Base-by-base conservation (phyloP, 1,284 basidiomycete genomes). In the Volvariella volvacea region DNA sequence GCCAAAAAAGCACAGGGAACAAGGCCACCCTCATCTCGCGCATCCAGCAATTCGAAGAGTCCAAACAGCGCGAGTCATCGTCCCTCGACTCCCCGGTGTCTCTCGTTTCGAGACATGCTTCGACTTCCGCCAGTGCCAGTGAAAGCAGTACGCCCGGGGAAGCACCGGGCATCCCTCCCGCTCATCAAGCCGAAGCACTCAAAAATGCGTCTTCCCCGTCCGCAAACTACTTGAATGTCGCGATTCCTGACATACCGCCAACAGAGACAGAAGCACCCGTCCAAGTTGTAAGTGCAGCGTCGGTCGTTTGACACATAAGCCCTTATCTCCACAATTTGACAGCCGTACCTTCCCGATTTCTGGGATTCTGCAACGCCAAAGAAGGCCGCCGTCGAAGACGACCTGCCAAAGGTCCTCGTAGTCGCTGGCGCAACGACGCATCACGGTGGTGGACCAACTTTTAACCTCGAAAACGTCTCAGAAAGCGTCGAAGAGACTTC, bases 271-370 rank as follows among this genome's bases (percentile, higher is more conserved):
- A 72, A 43, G 51, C 62, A 6, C 68, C 71, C 17, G 66, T 76
- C 17, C 76, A 79, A 59, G 74, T 85, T 47, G 87, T 89, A 54
- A 49, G 83, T 72, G 31, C 47, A 41, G 42, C 41, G n/a, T 17
- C 31, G 15, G 34, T 46, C 34, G 44, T 33, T 38, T 45, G 31
- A 49, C 44, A 41, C 44, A 48, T 46, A 36, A 12, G 12, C 34
- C 42, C 47, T 44, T 22, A 45, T 36, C 6, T 7, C n/a, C 8
- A 36, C 14, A 36, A n/a, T 28, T 22, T 40, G 40, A 21, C 43
- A 89, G 86, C 86, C 86, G 3, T 85, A 76, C 57, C 64, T 80
- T 14, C 84, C 84, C 32, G 84, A 88, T 63, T 76, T 80, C 52
- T 86, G 82, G 82, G 69, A 79, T 45, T 86, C 85, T 0, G 59